phyloP scores from a whole-genome alignment of 805 yeast species.

The Candida nanaspora region DNA sequence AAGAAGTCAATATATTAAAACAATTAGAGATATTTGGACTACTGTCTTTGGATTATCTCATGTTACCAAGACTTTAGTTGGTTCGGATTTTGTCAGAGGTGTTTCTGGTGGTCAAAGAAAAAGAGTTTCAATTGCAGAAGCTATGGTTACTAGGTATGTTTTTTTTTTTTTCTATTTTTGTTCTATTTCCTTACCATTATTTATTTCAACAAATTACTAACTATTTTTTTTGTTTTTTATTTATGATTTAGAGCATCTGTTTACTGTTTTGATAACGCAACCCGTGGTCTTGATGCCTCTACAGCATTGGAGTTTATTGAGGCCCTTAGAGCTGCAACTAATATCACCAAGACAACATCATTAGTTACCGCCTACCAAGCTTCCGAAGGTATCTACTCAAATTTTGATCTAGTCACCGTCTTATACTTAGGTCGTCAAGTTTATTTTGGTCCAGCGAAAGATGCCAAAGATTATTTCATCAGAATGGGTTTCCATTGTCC shows the following conservation, averaged over 20 bases:
- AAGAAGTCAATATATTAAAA: slow-evolving; percentile 32
- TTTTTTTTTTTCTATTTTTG: not conserved
- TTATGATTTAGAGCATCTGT: slow-evolving; percentile 29
- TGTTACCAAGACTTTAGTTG: slow-evolving; percentile 56
- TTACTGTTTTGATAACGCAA: slow-evolving; percentile 63
- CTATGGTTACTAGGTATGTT: slow-evolving; percentile 34
- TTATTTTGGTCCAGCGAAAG: slow-evolving; percentile 46
- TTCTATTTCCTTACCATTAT: not conserved
- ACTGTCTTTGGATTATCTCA: slow-evolving; percentile 53
- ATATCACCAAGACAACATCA: slow-evolving; percentile 48
- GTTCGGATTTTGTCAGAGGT: slow-evolving; percentile 62
- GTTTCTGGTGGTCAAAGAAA: slow-evolving; percentile 70
- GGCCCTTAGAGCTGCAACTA: slow-evolving; percentile 53
- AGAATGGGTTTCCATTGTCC: slow-evolving; percentile 59
- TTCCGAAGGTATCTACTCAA: slow-evolving; percentile 53
- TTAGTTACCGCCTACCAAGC: slow-evolving; percentile 65
- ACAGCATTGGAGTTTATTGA: slow-evolving; percentile 61
- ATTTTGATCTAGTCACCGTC: slow-evolving; percentile 56
- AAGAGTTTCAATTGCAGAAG: slow-evolving; percentile 66
- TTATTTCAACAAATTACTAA: not conserved
- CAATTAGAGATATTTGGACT: slow-evolving; percentile 38
- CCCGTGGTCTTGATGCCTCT: slow-evolving; percentile 65
- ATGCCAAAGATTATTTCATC: slow-evolving; percentile 48
- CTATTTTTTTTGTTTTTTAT: not conserved
- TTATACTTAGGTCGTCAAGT: slow-evolving; percentile 57